Evolutionary conservation across 495 filamentous ascomycete genomes (phyloP), one percentile per base, ranked within the genome.

Genomic region (Aeminium ludgeri): DNA sequence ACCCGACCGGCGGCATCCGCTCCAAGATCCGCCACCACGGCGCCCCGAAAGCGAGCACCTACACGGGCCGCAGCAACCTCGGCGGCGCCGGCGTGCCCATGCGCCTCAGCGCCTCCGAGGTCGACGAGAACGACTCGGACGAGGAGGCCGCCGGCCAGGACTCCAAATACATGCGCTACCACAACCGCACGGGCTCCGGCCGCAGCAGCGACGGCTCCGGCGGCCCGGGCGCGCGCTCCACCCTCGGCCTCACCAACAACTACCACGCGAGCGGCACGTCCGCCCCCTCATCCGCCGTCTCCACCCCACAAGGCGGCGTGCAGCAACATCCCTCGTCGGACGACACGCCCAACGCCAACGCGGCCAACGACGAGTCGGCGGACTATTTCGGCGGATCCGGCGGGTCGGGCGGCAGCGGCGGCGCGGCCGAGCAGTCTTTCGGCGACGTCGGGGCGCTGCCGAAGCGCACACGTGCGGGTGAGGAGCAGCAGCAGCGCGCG

Each of bases 21-120:
- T 76, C 80, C 43, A 93, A 91, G 67, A 85, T 85, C 41, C 65
- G 82, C 37, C 83, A 92, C 52, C 78, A 82, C 55, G 76, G 79
- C 23, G 72, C 74, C 41, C 75, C 79, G 17, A 77, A 76, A 25
- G 68, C 76, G 1, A 67, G 76, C 10, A 73, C 78, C 12, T 87
- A 84, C 58, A 74, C 70, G 7, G 77, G 80, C 3, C 38, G 29
- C 1, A 76, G 68, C 13, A 84, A 82, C 41, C 68, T 85, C 41
- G 60, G 65, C n/a, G 72, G 71, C 10, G 67, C 70, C 0, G 82
- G 75, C 20, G 85, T 96, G 27, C 91, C 91, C 1, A 74, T 92
- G 46, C 76, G 89, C 33, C 64, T 99, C 42, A 93, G 83, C 60
- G 91, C 91, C 5, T 92, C 78, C 50, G 89, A 99, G 56, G 79